Percentiles rank a stretch among this genome's conserved stretches.
Conservation (phyloP, 2,329 filamentous ascomycete genomes). For the Paraconiothyrium sp. region DNA sequence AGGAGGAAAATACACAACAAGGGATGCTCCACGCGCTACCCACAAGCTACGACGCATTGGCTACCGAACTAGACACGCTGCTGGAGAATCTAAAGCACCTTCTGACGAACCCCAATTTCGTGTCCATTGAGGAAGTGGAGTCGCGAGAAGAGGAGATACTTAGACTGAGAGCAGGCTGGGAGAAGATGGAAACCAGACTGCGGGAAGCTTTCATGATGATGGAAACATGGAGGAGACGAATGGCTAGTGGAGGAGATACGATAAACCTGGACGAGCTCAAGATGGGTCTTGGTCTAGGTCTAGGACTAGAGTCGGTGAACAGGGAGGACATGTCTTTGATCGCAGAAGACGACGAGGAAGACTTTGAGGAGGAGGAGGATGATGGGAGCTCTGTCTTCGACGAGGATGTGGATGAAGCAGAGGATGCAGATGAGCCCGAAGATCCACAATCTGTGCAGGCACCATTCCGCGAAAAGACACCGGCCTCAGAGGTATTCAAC, state of each 20-base stretch:
- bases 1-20: slow-evolving; percentile 45
- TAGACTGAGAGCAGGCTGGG: slow-evolving; percentile 83
- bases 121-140: slow-evolving; percentile 92
- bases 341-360: slow-evolving; percentile 31
- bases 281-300: slow-evolving; percentile 69
- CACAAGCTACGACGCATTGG: slow-evolving; percentile 74
- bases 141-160: slow-evolving; percentile 91
- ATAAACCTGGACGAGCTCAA: slow-evolving; percentile 70
- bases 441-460: slow-evolving; percentile 38
- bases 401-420: slow-evolving; percentile 38
- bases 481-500: slow-evolving; percentile 44
- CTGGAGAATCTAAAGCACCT: slow-evolving; percentile 83
- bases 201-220: slow-evolving; percentile 89
- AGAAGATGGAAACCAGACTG: slow-evolving; percentile 93
- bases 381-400: slow-evolving; percentile 42
- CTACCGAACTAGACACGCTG: slow-evolving; percentile 77
- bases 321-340: slow-evolving; percentile 42
- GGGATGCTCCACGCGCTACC: slow-evolving; percentile 58
- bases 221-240: slow-evolving; percentile 87
- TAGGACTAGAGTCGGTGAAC: slow-evolving; percentile 52
- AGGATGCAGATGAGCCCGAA: slow-evolving; percentile 30
- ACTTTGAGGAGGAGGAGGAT: slow-evolving; percentile 33
- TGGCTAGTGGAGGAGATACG: slow-evolving; percentile 74
- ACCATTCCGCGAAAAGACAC: slow-evolving; percentile 28
- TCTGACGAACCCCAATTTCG: slow-evolving; percentile 94